phyloP scores from a whole-genome alignment of 495 filamentous ascomycete genomes.

The Daldinia loculata region DNA sequence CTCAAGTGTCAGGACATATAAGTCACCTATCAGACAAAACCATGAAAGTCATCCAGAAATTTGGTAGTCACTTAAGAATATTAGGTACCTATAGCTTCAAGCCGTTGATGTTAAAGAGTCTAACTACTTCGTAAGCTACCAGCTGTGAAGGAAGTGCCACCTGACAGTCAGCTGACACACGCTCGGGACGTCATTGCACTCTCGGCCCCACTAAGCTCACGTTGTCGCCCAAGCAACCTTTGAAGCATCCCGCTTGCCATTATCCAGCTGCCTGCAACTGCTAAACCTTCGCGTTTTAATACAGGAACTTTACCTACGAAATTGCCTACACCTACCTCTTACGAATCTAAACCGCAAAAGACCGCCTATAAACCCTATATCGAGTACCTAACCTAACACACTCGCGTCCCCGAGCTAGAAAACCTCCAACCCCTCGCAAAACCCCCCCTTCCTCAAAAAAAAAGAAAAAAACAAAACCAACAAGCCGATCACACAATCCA shows the following conservation, averaged over 20 bases:
- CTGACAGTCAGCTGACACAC: background rate
- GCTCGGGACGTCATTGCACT: slow-evolving; percentile 1
- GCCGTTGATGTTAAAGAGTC: too few species aligned
- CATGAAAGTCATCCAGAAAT: too few species aligned
- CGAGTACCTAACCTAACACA: background rate
- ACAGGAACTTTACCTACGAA: background rate
- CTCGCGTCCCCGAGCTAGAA: background rate
- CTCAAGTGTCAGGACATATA: too few species aligned
- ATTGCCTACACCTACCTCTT: too few species aligned
- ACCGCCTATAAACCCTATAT: background rate
- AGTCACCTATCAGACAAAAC: too few species aligned
- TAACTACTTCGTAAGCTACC: background rate
- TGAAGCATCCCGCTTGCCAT: background rate
- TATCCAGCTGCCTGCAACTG: slow-evolving; percentile 7
- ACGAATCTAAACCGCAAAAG: background rate
- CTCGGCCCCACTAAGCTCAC: background rate
- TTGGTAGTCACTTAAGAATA: too few species aligned
- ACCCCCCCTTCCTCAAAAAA: background rate
- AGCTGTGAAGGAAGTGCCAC: background rate
- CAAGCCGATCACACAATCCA: background rate
- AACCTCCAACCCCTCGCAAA: slow-evolving; percentile 27
- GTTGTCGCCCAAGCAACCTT: slow-evolving; percentile 2
- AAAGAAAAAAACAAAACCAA: background rate
- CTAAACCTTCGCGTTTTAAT: background rate
- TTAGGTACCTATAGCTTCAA: too few species aligned